A percentile compares a stretch with the other conserved stretches of the same genome.
Evolutionary conservation across 257 asterid species (phyloP).

Genomic region (Coffea canephora): DNA sequence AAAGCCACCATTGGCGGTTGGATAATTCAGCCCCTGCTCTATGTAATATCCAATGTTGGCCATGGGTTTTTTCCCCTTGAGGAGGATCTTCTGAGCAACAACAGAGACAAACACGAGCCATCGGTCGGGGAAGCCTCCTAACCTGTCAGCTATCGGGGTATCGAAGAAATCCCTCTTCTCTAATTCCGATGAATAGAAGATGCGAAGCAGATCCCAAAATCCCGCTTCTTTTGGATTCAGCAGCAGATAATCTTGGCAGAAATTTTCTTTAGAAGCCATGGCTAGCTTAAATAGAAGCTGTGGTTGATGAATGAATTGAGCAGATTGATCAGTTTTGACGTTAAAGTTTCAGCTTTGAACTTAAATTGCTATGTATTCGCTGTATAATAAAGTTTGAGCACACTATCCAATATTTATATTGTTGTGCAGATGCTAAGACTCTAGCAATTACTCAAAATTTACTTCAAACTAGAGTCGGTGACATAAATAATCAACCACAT

Average conservation of each 20-base stretch:
- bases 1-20: constrained; percentile 53
- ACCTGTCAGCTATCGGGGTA: constrained; percentile 11
- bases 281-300: constrained; percentile 11
- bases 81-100: constrained; percentile 36
- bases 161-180: constrained; percentile 34
- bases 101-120: constrained; percentile 64
- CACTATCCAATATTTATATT: not conserved
- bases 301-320: not conserved
- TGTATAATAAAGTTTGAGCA: not conserved
- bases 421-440: not conserved
- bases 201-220: constrained; percentile 36
- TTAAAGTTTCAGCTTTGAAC: not conserved
- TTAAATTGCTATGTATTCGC: too few relatives aligned
- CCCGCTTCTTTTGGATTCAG: constrained; percentile 47
- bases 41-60: constrained; percentile 33
- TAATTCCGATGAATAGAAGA: constrained; percentile 38
- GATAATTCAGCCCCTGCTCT: constrained; percentile 47
- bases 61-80: constrained; percentile 41
- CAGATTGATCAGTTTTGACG: not conserved
- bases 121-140: constrained; percentile 31
- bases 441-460: not conserved
- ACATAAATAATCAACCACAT: not conserved
- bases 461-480: not conserved
- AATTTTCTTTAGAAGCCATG: constrained; percentile 20
- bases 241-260: constrained; percentile 36